Evolutionary conservation across 1,139 yeast genomes (phyloP), one percentile per base, ranked within the genome.

Genomic region (Williopsis jadinii): DNA sequence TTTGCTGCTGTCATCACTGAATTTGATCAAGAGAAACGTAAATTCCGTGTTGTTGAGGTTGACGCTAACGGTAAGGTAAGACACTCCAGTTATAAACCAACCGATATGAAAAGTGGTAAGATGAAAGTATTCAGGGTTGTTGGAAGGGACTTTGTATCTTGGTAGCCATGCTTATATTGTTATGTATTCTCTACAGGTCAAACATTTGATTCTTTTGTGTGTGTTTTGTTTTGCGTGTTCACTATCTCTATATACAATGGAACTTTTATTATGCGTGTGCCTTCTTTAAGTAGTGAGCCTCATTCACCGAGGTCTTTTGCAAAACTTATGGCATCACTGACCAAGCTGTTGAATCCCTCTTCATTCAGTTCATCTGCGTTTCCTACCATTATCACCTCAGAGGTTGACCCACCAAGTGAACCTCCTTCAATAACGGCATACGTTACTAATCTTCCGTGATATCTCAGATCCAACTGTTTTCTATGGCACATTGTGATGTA

Each of bases 101-200:
- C 75, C 10, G 95, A 87, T 42, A 71, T 92, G 73, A 81, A 76
- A 60, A 69, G 77, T 45, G 98, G 98, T 5, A 81, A 80, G 53
- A 67, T 92, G 14, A 74, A 87, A 50, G 85, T 87, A 3, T 90
- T 80, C 61, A 75, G 97, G 56, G 74, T 73, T 12, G 73, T 83
- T 30, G 83, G 81, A 5, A 72, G 84, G 44, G 74, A 71, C 34
- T 76, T 69, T 53, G 70, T 83, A 35, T 79, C 77, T 8, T 84
- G 92, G 92, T 49, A 19, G 6, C 24, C 24, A 19, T 19, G 6
- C 24, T 19, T 19, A 4, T 19, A 19, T 19, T 4, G 6, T 19
- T 19, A 19, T 19, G 24, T 19, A 19, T 19, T 19, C 6, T 19
- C 24, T 19, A 19, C 24, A 19, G 6, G 24, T 19, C 6, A 19